Base-by-base conservation (phyloP, 352 stramenopile species). In the Nothophytophthora sp. region DNA sequence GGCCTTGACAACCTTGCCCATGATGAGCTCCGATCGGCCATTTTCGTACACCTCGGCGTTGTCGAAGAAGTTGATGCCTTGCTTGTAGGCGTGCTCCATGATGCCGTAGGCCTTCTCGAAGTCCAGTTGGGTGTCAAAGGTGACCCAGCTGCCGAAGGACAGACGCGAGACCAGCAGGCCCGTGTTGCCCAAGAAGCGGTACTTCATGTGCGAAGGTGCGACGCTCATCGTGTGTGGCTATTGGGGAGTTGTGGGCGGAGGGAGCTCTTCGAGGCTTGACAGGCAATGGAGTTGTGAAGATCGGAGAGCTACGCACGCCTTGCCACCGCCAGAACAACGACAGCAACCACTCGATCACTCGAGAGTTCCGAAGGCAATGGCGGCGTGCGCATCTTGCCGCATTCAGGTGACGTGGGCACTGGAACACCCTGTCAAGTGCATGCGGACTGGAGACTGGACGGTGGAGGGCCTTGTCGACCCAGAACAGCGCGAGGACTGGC, bases 1-100 rank as follows among this genome's bases (percentile, higher is more conserved):
- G 19, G 60, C 61, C 45, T 81, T 76, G 16, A 88, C 55, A 9
- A 80, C 61, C 49, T 80, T 71, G 24, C 77, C 77, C 61, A 81
- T 88, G 54, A 80, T 76, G 38, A 73, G 55, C 38, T 82, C 71
- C 7, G 68, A 63, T 35, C 72, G 57, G 51, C 74, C 74, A 16
- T 75, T 66, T 19, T 53, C 57, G 29, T 88, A 88, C 32, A 76
- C 62, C 47, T 81, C 75, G 19, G 76, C 76, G 22, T 78, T 89
- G 45, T 89, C 78, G 42, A 89, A 76, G 27, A 89, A 83, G 61
- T 87, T 89, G 46, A 87, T 55, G 20, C 75, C 78, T 4, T 70
- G 41, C 66, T 89, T 78, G 64, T 83, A 83, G 2, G 73, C 73
- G 51, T 78, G 67, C 47, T 70, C 65, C 69, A 83, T 73, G 62